Evolutionary conservation across 202 grass and related monocot genomes (phyloP).

Genomic region (Miscanthus sacchariflorus): DNA sequence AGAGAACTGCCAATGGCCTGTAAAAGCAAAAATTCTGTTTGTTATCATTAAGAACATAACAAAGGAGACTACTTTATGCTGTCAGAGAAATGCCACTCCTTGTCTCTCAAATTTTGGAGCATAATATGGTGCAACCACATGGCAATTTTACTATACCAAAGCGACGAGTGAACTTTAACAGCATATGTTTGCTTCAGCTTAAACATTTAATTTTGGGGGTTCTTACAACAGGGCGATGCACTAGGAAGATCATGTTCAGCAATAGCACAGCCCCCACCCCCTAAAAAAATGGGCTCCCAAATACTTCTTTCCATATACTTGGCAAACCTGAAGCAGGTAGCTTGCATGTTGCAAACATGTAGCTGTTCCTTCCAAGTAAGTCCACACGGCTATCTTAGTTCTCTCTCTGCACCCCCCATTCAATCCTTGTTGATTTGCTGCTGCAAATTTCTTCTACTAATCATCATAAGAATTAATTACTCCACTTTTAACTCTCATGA

Average conservation of each 20-base stretch:
- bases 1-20: conserved; percentile 91
- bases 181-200: not conserved
- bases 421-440: not conserved
- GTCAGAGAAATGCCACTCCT: not conserved
- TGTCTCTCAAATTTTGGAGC: not conserved
- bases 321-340: not conserved
- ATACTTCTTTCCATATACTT: not conserved
- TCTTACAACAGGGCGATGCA: not conserved
- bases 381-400: not conserved
- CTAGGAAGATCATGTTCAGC: not conserved
- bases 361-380: not conserved
- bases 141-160: not conserved
- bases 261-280: not conserved
- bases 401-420: not conserved
- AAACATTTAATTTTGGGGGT: not conserved
- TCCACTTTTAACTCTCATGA: not conserved
- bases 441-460: not conserved
- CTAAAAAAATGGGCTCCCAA: not conserved
- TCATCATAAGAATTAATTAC: not conserved
- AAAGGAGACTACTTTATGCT: not conserved
- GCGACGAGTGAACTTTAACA: not conserved
- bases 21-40: not conserved
- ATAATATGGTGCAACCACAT: not conserved
- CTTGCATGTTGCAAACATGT: not conserved
- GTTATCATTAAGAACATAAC: not conserved